Evolutionary conservation across 129 eudicot genomes (phyloP).

Genomic region (Flaveria trinervia): DNA sequence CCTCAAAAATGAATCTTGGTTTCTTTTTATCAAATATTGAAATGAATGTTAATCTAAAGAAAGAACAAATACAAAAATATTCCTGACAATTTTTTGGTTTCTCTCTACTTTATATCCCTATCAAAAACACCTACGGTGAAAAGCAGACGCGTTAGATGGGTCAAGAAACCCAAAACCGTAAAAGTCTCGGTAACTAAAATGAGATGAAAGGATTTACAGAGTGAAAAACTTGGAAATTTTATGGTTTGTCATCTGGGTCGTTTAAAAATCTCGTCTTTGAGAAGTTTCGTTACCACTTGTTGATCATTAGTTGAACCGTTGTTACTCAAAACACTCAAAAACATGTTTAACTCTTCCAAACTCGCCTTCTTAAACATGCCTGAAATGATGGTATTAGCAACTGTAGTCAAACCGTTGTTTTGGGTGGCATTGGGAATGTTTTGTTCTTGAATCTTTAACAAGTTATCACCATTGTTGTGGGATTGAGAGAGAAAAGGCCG

Average conservation of each 20-base stretch:
- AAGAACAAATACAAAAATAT: background rate
- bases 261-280: slow-evolving; percentile 63
- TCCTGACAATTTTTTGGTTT: slow-evolving; percentile 19
- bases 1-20: slow-evolving; percentile 10
- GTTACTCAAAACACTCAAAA: slow-evolving; percentile 46
- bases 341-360: slow-evolving; percentile 59
- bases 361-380: slow-evolving; percentile 76
- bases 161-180: slow-evolving; percentile 1
- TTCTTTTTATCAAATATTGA: slow-evolving; percentile 13
- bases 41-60: slow-evolving; percentile 33
- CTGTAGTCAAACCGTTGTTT: slow-evolving; percentile 29
- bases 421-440: slow-evolving; percentile 32
- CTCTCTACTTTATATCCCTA: slow-evolving; percentile 32
- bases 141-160: slow-evolving; percentile 19
- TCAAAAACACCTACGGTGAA: slow-evolving; percentile 29
- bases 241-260: slow-evolving; percentile 47
- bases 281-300: slow-evolving; percentile 46
- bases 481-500: slow-evolving; percentile 55
- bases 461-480: slow-evolving; percentile 21
- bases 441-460: slow-evolving; percentile 2
- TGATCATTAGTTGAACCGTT: slow-evolving; percentile 40
- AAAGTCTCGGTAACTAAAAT: slow-evolving; percentile 25
- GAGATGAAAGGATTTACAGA: slow-evolving; percentile 50
- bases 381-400: slow-evolving; percentile 42
- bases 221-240: slow-evolving; percentile 20